These are phyloP conservation scores for Phyllachora maydis DNA, from an alignment of 2,329 filamentous ascomycete species.

Conservation along the genomic window DNA sequence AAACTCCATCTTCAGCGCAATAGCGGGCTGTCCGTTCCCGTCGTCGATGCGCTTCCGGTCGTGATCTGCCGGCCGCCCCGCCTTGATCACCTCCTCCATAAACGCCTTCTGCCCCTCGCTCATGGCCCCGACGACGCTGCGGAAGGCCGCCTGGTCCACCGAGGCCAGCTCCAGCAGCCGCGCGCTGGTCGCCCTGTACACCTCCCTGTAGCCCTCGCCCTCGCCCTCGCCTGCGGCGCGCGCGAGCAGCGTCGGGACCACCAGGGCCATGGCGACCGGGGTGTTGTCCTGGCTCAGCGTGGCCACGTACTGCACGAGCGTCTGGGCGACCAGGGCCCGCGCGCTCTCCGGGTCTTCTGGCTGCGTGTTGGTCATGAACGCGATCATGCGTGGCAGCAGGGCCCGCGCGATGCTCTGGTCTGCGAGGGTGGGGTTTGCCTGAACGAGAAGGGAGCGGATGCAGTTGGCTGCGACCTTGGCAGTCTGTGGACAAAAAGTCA, in stretches of 20 bases:
- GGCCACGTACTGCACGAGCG: slow-evolving; percentile 51
- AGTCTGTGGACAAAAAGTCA: slow-evolving; percentile 24
- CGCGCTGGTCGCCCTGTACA: slow-evolving; percentile 54
- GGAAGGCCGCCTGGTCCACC: slow-evolving; percentile 52
- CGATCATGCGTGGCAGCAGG: slow-evolving; percentile 53
- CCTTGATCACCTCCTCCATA: slow-evolving; percentile 63
- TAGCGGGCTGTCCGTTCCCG: slow-evolving; percentile 47
- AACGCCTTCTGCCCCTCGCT: slow-evolving; percentile 48
- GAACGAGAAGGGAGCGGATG: slow-evolving; percentile 61
- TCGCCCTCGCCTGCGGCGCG: slow-evolving; percentile 43
- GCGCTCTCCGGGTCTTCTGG: slow-evolving; percentile 65
- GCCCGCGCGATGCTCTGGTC: slow-evolving; percentile 57
- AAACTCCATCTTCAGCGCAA: slow-evolving; percentile 93
- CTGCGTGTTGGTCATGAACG: slow-evolving; percentile 49
- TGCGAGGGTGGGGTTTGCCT: slow-evolving; percentile 37
- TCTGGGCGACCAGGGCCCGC: slow-evolving; percentile 48
- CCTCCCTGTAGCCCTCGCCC: no score
- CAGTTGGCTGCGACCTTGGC: slow-evolving; percentile 83
- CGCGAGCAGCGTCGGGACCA: slow-evolving; percentile 58
- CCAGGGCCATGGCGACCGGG: slow-evolving; percentile 46
- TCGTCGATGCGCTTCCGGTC: slow-evolving; percentile 14
- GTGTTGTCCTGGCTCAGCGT: slow-evolving; percentile 22
- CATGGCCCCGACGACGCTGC: slow-evolving; percentile 51
- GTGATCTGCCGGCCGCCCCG: slow-evolving; percentile 25
- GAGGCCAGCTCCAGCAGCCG: slow-evolving; percentile 66